Percentiles rank a stretch among this genome's conserved stretches.
phyloP scores from a whole-genome alignment of 495 filamentous ascomycete genomes.

The Acidiella bohemica region DNA sequence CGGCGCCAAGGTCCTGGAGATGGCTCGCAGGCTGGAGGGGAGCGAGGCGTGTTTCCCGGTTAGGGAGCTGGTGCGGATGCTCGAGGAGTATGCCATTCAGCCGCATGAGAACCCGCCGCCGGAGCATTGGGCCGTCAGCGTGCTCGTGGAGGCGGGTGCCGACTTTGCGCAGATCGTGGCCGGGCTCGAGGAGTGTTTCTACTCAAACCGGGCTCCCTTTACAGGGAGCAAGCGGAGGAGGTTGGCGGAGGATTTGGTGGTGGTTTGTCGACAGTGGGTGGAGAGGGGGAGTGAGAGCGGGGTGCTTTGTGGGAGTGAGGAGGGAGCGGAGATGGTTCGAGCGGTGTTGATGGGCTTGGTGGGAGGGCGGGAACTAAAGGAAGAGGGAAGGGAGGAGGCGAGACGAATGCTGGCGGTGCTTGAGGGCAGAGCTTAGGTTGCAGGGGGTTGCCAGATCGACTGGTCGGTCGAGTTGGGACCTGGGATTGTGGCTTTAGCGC shows the following conservation, averaged over 20 bases:
- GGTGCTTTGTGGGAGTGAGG: conserved; percentile 27
- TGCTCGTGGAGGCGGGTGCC: conserved; percentile 64
- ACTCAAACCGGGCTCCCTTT: conserved; percentile 74
- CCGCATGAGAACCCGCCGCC: conserved; percentile 58
- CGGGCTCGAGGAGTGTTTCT: conserved; percentile 71
- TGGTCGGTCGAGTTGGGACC: too few species aligned
- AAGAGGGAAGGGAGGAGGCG: conserved; percentile 5
- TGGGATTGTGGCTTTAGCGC: too few species aligned
- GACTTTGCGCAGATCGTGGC: conserved; percentile 59
- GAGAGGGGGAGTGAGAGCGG: conserved; percentile 37
- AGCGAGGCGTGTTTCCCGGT: conserved; percentile 57
- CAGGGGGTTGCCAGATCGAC: too few species aligned
- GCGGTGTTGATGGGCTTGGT: conserved; percentile 16
- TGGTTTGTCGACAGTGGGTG: conserved; percentile 51
- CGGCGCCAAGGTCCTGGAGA: conserved; percentile 53
- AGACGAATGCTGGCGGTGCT: conserved; percentile 3
- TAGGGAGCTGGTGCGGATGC: conserved; percentile 47
- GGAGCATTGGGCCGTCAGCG: conserved; percentile 65
- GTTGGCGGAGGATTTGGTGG: conserved; percentile 49
- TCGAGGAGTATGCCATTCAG: conserved; percentile 64
- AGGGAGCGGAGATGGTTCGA: conserved; percentile 22
- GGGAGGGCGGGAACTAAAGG: conserved; percentile 9
- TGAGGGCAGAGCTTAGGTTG: background rate
- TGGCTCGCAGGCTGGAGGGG: conserved; percentile 66
- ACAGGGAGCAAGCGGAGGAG: conserved; percentile 46